Percentiles rank a stretch among this genome's conserved stretches.
phyloP scores from a whole-genome alignment of 345 rosid genomes.

The Gossypium herbaceum region DNA sequence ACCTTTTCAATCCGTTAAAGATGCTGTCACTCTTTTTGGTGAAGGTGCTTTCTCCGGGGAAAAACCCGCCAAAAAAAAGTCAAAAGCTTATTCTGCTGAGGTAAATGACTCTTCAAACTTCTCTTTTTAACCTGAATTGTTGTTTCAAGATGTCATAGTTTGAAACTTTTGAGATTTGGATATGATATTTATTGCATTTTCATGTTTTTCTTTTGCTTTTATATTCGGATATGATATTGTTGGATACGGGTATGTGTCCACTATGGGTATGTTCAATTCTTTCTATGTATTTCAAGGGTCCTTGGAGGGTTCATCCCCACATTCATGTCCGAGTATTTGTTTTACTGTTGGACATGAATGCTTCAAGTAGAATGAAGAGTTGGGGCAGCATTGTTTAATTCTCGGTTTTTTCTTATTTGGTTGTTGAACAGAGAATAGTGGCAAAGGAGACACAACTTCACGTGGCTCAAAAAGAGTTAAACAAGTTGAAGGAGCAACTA shows the following conservation, averaged over 20 bases:
- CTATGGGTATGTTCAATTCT: background rate
- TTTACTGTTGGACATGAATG: background rate
- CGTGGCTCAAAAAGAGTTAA: conserved; percentile 72
- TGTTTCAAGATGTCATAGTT: background rate
- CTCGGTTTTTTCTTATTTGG: background rate
- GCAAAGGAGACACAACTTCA: conserved; percentile 88
- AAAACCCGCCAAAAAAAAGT: conserved; percentile 59
- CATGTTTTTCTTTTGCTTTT: background rate
- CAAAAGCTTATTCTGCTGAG: conserved; percentile 76
- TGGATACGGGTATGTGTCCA: background rate
- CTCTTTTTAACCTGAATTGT: background rate
- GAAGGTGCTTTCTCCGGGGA: conserved; percentile 89
- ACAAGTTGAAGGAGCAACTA: conserved; percentile 66
- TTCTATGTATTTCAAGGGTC: background rate
- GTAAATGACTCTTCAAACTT: conserved; percentile 30
- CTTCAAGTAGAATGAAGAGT: background rate
- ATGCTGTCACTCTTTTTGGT: conserved; percentile 83
- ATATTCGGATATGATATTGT: background rate
- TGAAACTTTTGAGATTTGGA: background rate
- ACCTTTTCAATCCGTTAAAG: conserved; percentile 95
- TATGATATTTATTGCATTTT: background rate
- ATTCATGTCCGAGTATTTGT: background rate
- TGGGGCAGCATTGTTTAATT: background rate
- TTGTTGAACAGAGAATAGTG: conserved; percentile 46
- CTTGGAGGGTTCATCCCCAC: background rate